Evolutionary conservation across 208 protist species (phyloP), one percentile per base, ranked within the genome.

Genomic region (Strigomonas galati): DNA sequence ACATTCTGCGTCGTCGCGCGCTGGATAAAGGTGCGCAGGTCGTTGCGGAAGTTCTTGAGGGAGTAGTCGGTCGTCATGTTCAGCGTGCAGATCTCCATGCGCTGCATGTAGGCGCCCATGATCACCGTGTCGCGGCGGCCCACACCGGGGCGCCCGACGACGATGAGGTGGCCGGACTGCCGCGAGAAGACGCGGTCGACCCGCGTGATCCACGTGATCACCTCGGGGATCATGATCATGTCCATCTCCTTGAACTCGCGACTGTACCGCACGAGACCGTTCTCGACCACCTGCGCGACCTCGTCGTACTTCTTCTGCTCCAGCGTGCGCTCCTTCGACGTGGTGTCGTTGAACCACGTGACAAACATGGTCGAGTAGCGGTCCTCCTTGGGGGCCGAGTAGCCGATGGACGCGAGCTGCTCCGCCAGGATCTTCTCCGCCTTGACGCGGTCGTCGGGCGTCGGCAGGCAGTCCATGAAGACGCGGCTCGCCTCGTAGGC

Each of bases 381-480:
- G 32, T 93, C 81, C 21, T 92, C 88, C 60, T 85, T 89, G 12
- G 88, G 81, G n/a, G 76, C 65, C 17, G 86, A 84, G 71, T 92
- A 93, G 31, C 89, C 87, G 67, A 95, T 93, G 23, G 78, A 81
- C 23, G 88, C 85, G 43, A 97, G 83, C 62, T 91, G 76, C 74
- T 97, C 92, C 0, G 79, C 67, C 37, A 92, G 80, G 43, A 84
- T 85, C 60, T 92, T 84, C 48, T 86, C 74, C 12, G 85, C 89
- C 35, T 74, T 71, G 6, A 35, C 32, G 44, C 84, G 80, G 78
- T 96, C 85, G 35, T 97, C 91, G 14, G 71, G 21, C 27, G 71
- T 77, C 14, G 97, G 90, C 10, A 98, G 78, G 66, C 92, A 93
- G 77, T 99, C 97, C 1, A 88, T 71, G 65, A 99, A 98, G 63